Evolutionary conservation across 129 eudicot genomes (phyloP), one percentile per base, ranked within the genome.

Genomic region (Cynara cardunculus): DNA sequence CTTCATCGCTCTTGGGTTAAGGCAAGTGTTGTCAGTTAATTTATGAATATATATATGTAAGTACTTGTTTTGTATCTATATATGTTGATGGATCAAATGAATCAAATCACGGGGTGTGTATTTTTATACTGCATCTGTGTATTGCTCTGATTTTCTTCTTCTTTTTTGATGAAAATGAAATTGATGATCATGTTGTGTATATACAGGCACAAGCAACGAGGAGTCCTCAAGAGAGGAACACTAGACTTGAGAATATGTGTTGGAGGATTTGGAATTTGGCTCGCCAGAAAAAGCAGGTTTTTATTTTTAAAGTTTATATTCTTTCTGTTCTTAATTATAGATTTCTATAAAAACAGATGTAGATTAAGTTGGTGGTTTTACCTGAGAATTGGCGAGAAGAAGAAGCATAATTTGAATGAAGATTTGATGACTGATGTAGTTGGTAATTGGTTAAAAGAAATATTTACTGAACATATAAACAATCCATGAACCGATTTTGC

Each of bases 251-350:
- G 88, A 96, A 96, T 69, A 92, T 96, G 98, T 93, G 99, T 80
- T 96, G 99, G 99, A 85, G 99, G 91, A 96, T 96, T 85, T 96
- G 99, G 99, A 96, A 96, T 88, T 85, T 96, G 93, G 99, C 99
- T 87, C 89, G 99, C 82, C 99, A 96, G 89, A 96, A 96, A 78
- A 96, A 93, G 85, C 97, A 92, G 99, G 98, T 91, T 66, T 34
- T 37, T 31, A 41, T 39, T 46, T 25, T 18, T n/a, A 9, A 18
- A 21, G 28, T 39, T 14, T 79, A 0, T 31, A 2, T 21, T 25
- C 59, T 26, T 78, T 76, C 3, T 49, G 53, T 18, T 18, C 9
- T 78, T 37, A 37, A 7, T 53, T 39, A 39, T 41, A 44, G 13
- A 74, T 22, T 59, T 44, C 16, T 70, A 10, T 37, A 25, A 4